Base-by-base conservation (phyloP, 345 rosid genomes). In the Punica granatum region DNA sequence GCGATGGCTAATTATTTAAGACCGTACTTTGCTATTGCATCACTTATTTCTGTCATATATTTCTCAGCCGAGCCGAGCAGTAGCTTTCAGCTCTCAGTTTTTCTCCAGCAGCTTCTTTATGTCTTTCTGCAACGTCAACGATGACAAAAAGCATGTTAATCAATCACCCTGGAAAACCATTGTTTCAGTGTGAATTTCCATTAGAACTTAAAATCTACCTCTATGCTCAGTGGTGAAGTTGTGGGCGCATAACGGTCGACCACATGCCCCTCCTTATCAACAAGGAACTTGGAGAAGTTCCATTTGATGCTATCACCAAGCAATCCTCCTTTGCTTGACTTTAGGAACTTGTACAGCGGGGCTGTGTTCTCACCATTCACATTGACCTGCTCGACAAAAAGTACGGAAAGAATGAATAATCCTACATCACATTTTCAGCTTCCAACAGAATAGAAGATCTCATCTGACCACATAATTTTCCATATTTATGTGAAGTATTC, bases 241-340 rank as follows among this genome's bases (percentile, higher is more conserved):
- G 97, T 92, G 60, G 99, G 97, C 0, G 98, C 98, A 69, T 90
- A 88, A 60, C 98, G 98, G 37, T 92, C 86, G 0, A 84, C 88
- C 0, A 92, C 96, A 30, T 81, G 65, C 13, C 93, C 99, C 8
- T 88, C 89, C 74, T 89, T 86, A 70, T 85, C 86, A 16, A 88
- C 83, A 75, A 91, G 85, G 75, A 88, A 92, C 86, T 94, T 92
- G 66, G 96, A 69, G 32, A 89, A 94, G 68, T 92, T 92, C 98
- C 98, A 94, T 83, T 92, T 90, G 70, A 94, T 82, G 44, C 72
- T 64, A 54, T 83, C 88, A 31, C 93, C 97, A 41, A 89, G 80
- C 12, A 82, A 32, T 44, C 97, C 90, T 15, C 96, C 93, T 81
- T 91, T 95, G 82, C 85, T 84, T 1, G 93, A 80, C 79, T 88